phyloP scores from a whole-genome alignment of 495 filamentous ascomycete genomes.

The Jackrogersella multiformis region DNA sequence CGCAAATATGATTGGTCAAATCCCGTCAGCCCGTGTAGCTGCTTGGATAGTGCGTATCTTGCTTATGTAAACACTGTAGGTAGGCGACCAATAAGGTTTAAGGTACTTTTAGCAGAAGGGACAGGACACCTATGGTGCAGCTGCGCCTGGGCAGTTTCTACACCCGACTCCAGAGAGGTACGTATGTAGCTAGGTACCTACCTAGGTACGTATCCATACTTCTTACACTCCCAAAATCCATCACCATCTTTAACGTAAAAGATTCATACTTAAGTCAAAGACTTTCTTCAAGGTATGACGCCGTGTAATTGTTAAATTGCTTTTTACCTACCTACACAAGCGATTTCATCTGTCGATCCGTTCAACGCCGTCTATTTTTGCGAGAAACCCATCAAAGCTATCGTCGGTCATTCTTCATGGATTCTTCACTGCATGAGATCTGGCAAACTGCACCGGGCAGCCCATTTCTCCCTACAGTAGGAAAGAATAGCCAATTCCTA shows the following conservation, averaged over 20 bases:
- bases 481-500: conserved; percentile 84
- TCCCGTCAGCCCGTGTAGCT: no score
- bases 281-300: conserved; percentile 13
- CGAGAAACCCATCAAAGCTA: conserved; percentile 4
- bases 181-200: background rate
- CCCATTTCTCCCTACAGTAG: conserved; percentile 81
- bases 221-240: background rate
- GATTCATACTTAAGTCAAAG: background rate
- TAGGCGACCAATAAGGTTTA: background rate
- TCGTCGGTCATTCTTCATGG: conserved; percentile 53
- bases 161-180: no score
- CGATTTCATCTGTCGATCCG: background rate
- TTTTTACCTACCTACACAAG: background rate
- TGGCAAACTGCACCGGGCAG: conserved; percentile 88
- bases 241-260: background rate
- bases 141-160: no score
- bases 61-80: background rate
- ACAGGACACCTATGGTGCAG: conserved; percentile 32
- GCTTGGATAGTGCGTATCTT: no score
- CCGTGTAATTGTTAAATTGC: background rate
- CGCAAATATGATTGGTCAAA: background rate
- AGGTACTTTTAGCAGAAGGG: conserved; percentile 15
- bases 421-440: conserved; percentile 80
- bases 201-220: background rate
- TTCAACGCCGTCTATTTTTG: background rate